Conservation (phyloP, 208 protist genomes). For the Porcisia deanei region DNA sequence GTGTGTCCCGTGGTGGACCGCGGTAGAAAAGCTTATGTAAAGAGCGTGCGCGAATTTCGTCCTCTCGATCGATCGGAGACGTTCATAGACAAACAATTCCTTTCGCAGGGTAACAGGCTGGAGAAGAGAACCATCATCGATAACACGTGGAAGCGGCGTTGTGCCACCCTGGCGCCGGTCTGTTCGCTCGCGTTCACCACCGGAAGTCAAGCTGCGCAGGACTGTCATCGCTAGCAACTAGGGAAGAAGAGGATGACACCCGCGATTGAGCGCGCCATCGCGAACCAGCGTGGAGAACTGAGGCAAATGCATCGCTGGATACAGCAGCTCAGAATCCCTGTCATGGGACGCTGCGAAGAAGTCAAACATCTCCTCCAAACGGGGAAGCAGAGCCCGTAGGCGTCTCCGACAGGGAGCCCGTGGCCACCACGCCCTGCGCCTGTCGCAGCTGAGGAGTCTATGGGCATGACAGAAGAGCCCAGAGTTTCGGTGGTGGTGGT, state of each 20-base stretch:
- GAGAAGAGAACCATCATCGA: slow-evolving; percentile 1
- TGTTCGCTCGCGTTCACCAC: background rate
- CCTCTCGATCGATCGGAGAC: slow-evolving; percentile 12
- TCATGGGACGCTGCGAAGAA: slow-evolving; percentile 47
- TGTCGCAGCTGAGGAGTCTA: background rate
- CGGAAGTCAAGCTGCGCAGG: slow-evolving; percentile 34
- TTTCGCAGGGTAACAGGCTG: background rate
- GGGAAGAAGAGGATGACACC: slow-evolving; percentile 32
- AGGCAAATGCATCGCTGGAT: slow-evolving; percentile 47
- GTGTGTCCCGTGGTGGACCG: background rate
- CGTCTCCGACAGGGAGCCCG: background rate
- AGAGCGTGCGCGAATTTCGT: slow-evolving; percentile 20
- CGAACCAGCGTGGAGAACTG: slow-evolving; percentile 56
- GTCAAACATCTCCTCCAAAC: slow-evolving; percentile 47
- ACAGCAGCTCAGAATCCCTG: slow-evolving; percentile 29
- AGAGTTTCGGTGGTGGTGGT: background rate
- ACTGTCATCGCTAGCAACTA: slow-evolving; percentile 73
- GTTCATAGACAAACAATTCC: slow-evolving; percentile 40
- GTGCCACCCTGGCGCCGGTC: slow-evolving; percentile 9
- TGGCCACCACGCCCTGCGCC: background rate
- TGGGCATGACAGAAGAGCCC: background rate
- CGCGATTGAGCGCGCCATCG: slow-evolving; percentile 40
- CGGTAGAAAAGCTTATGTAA: slow-evolving; percentile 8
- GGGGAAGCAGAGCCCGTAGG: slow-evolving; percentile 24
- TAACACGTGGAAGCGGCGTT: slow-evolving; percentile 12